phyloP scores from a whole-genome alignment of 805 yeast genomes.

The Wickerhamomyces chambardii region DNA sequence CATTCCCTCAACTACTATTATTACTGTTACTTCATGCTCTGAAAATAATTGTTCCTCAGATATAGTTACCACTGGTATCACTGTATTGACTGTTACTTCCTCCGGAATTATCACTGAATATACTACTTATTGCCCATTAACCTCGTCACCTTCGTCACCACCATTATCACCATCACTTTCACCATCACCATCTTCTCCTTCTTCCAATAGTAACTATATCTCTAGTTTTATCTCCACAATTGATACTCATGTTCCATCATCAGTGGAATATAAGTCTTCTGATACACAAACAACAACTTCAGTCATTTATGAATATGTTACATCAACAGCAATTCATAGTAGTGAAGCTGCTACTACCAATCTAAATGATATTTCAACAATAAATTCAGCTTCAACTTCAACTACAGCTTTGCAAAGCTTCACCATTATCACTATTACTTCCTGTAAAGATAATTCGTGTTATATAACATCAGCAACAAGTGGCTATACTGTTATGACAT shows the following conservation, averaged over 20 bases:
- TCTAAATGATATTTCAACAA: no score
- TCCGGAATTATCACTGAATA: constrained; percentile 2
- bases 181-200: no score
- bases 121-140: constrained; percentile 19
- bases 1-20: not conserved
- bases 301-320: no score
- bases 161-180: no score
- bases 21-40: constrained; percentile 2
- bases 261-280: no score
- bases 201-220: no score
- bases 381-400: not conserved
- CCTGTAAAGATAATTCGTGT: constrained; percentile 23
- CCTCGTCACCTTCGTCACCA: not conserved
- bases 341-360: no score
- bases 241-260: no score
- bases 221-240: no score
- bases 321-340: no score
- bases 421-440: constrained; percentile 25
- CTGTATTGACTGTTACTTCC: constrained; percentile 12
- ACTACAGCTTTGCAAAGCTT: no score
- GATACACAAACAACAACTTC: no score
- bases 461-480: not conserved
- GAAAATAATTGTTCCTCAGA: constrained; percentile 3
- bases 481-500: constrained; percentile 20
- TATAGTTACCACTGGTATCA: constrained; percentile 2